A percentile compares a stretch with the other conserved stretches of the same genome.
Conservation (phyloP, 345 rosid species). For the Boechera divaricarpa region DNA sequence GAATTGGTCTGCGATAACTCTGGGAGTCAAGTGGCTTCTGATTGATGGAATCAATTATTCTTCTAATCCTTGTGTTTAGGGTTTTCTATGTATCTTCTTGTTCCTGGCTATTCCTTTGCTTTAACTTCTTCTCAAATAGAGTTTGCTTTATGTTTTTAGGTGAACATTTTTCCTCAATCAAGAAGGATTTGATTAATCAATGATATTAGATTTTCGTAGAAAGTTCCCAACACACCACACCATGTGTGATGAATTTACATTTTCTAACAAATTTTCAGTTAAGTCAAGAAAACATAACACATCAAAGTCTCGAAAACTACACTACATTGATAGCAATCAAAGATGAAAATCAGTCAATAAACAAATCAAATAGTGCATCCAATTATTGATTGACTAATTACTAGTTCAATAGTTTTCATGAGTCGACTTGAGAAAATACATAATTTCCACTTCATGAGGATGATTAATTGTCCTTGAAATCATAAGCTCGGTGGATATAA, state of each 20-base stretch:
- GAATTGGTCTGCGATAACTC: slow-evolving; percentile 42
- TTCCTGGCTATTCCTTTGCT: background rate
- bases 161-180: slow-evolving; percentile 9
- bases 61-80: slow-evolving; percentile 22
- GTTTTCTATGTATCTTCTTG: slow-evolving; percentile 1
- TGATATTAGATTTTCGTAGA: slow-evolving; percentile 2
- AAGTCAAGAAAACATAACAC: background rate
- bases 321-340: background rate
- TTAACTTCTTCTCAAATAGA: slow-evolving; percentile 23
- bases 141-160: slow-evolving; percentile 27
- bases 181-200: slow-evolving; percentile 34
- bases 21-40: slow-evolving; percentile 50
- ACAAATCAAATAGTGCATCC: background rate
- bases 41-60: slow-evolving; percentile 9
- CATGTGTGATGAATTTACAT: background rate
- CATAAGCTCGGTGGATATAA: too few species aligned
- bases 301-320: background rate
- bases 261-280: background rate
- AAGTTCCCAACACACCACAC: slow-evolving; percentile 5
- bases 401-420: background rate
- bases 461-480: background rate
- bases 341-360: background rate
- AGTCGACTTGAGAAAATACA: background rate
- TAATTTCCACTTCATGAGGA: background rate
- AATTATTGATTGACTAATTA: background rate